phyloP scores from a whole-genome alignment of 2,329 filamentous ascomycete genomes.

The Neopestalotiopsis clavispora region DNA sequence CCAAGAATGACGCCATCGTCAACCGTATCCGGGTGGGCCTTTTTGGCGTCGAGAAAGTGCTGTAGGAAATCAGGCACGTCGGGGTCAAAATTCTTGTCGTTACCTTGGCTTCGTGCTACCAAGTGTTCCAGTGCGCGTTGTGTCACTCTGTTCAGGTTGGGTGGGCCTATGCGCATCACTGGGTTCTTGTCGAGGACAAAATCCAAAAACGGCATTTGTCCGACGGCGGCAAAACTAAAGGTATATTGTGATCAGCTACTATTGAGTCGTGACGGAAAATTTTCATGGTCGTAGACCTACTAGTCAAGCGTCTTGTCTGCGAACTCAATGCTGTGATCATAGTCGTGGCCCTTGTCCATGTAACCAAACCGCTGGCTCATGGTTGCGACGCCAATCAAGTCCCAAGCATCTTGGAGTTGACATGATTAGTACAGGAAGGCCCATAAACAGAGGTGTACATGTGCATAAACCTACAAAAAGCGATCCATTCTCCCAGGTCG shows the following conservation, averaged over 20 bases:
- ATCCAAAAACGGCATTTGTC: constrained; percentile 34
- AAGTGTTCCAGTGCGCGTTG: constrained; percentile 26
- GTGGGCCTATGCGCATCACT: constrained; percentile 29
- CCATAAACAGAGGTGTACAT: too few species aligned
- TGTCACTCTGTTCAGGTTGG: constrained; percentile 27
- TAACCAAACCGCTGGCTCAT: constrained; percentile 48
- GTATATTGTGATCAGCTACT: background rate
- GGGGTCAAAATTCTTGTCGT: constrained; percentile 19
- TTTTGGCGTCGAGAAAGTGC: constrained; percentile 39
- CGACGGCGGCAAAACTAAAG: constrained; percentile 30
- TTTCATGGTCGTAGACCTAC: background rate
- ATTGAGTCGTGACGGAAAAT: background rate
- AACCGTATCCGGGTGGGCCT: constrained; percentile 32
- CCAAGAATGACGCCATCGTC: constrained; percentile 35
- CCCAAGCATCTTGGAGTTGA: constrained; percentile 37
- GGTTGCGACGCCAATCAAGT: constrained; percentile 45
- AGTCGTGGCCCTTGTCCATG: constrained; percentile 41
- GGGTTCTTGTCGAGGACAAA: constrained; percentile 36
- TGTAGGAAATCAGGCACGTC: constrained; percentile 35
- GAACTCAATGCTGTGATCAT: constrained; percentile 39
- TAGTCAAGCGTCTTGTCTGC: constrained; percentile 37
- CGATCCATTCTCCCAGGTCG: constrained; percentile 33
- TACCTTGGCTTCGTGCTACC: constrained; percentile 21
- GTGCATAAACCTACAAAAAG: constrained; percentile 27
- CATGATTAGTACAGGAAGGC: background rate